These are phyloP conservation scores for Botryosphaeria dothidea DNA, from an alignment of 2,329 filamentous ascomycete genomes.

Conservation along the genomic window DNA sequence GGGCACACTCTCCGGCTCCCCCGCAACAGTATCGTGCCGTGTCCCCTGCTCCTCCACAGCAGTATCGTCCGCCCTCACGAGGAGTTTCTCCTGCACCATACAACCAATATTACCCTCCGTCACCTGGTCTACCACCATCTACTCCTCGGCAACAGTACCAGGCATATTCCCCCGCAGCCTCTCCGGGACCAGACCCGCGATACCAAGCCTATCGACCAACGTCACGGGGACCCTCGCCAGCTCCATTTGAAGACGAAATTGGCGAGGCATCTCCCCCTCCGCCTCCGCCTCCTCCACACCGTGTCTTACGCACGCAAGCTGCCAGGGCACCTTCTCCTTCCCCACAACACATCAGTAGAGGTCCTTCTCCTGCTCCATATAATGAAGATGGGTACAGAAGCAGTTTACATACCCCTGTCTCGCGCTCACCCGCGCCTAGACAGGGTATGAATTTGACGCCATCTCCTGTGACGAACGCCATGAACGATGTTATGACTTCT, in stretches of 20 bases:
- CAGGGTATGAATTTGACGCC: constrained; percentile 62
- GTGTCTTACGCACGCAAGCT: constrained; percentile 53
- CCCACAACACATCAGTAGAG: constrained; percentile 24
- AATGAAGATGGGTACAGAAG: constrained; percentile 29
- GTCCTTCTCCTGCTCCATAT: constrained; percentile 31
- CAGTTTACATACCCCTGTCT: constrained; percentile 62
- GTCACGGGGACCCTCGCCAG: constrained; percentile 20
- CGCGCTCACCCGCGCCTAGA: constrained; percentile 63
- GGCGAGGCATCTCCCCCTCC: constrained; percentile 72
- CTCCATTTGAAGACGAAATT: constrained; percentile 36
- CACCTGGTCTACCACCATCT: constrained; percentile 36
- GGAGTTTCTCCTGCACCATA: constrained; percentile 22
- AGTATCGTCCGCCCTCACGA: constrained; percentile 29
- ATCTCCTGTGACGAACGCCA: constrained; percentile 87
- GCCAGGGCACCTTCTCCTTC: constrained; percentile 50
- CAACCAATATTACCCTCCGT: constrained; percentile 27
- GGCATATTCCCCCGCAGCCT: constrained; percentile 21
- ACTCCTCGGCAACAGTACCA: constrained; percentile 22
- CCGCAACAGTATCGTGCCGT: neutral
- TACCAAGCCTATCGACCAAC: constrained; percentile 21
- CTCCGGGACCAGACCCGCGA: constrained; percentile 10
- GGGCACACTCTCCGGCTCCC: constrained; percentile 27
- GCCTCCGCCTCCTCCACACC: constrained; percentile 80
- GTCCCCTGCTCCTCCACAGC: constrained; percentile 19
- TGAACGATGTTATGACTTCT: constrained; percentile 98